Evolutionary conservation across 2,329 filamentous ascomycete genomes (phyloP).

Genomic region (Neurospora crassa): DNA sequence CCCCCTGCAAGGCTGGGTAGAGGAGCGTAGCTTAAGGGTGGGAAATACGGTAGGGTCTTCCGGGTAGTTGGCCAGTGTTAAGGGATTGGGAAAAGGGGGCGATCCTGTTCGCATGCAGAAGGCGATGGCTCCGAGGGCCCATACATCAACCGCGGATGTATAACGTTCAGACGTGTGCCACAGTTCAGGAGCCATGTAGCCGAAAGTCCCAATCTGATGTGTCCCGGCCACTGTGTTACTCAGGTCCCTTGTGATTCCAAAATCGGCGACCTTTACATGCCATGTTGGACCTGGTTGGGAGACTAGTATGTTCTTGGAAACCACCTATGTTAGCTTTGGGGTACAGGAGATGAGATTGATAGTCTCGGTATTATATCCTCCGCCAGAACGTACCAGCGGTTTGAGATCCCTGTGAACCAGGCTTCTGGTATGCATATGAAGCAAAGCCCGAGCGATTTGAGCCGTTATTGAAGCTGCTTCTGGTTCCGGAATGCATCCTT

Average conservation of each 20-base stretch:
- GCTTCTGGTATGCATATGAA: slow-evolving; percentile 15
- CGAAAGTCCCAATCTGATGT: slow-evolving; percentile 11
- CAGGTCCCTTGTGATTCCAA: slow-evolving; percentile 17
- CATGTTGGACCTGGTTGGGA: slow-evolving; percentile 12
- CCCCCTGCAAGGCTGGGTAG: not conserved
- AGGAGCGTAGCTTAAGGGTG: not conserved
- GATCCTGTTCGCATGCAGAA: slow-evolving; percentile 10
- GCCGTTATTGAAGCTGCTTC: slow-evolving; percentile 7
- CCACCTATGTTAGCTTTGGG: too few species aligned
- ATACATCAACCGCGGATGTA: slow-evolving; percentile 17
- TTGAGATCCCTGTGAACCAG: slow-evolving; percentile 18
- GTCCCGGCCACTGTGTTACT: slow-evolving; percentile 6
- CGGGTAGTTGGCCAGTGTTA: too few species aligned
- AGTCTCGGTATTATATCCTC: too few species aligned
- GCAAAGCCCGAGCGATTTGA: slow-evolving; percentile 14
- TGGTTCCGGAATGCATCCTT: slow-evolving; percentile 3
- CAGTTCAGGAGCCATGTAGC: slow-evolving; percentile 18
- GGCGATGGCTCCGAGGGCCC: slow-evolving; percentile 17
- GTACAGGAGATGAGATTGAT: too few species aligned
- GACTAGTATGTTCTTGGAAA: slow-evolving; percentile 20
- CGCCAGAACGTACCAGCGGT: slow-evolving; percentile 1
- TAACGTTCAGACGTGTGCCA: slow-evolving; percentile 3
- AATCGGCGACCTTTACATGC: slow-evolving; percentile 22
- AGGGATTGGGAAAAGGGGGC: not conserved
- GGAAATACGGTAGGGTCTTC: not conserved